Evolutionary conservation across 1,284 basidiomycete species (phyloP).

Genomic region (Malassezia cuniculi): DNA sequence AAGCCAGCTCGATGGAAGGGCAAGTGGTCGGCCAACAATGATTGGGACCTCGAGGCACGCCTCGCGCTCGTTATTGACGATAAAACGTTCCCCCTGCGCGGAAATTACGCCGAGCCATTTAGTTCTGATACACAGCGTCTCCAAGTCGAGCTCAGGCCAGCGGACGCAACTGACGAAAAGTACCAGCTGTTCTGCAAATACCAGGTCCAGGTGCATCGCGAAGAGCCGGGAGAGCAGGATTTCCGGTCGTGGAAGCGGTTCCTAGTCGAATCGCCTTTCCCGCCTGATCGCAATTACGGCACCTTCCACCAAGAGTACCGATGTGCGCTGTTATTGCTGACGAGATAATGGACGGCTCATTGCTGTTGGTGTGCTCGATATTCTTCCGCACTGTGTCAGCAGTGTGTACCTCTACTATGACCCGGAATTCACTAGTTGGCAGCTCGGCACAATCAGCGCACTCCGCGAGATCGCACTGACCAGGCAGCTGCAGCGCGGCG

Average conservation of each 20-base stretch:
- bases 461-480: constrained; percentile 30
- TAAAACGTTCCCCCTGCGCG: no score
- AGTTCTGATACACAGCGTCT: no score
- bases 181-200: constrained; percentile 35
- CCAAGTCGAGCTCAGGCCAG: background rate
- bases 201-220: constrained; percentile 29
- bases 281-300: constrained; percentile 14
- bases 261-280: constrained; percentile 21
- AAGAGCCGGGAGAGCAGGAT: constrained; percentile 15
- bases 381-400: constrained; percentile 76
- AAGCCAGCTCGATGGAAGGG: constrained; percentile 31
- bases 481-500: constrained; percentile 16
- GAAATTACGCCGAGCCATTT: no score
- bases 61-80: constrained; percentile 2
- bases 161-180: constrained; percentile 25
- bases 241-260: constrained; percentile 31
- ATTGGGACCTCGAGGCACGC: constrained; percentile 17
- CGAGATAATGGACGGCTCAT: constrained; percentile 59
- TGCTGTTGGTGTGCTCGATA: constrained; percentile 78
- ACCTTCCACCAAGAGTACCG: constrained; percentile 40
- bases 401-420: constrained; percentile 95
- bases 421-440: constrained; percentile 59
- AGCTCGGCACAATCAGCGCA: constrained; percentile 58
- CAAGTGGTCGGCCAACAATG: constrained; percentile 16
- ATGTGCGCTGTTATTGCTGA: constrained; percentile 7